Base-by-base conservation (phyloP, 2,329 filamentous ascomycete genomes). In the Alternaria dauci region DNA sequence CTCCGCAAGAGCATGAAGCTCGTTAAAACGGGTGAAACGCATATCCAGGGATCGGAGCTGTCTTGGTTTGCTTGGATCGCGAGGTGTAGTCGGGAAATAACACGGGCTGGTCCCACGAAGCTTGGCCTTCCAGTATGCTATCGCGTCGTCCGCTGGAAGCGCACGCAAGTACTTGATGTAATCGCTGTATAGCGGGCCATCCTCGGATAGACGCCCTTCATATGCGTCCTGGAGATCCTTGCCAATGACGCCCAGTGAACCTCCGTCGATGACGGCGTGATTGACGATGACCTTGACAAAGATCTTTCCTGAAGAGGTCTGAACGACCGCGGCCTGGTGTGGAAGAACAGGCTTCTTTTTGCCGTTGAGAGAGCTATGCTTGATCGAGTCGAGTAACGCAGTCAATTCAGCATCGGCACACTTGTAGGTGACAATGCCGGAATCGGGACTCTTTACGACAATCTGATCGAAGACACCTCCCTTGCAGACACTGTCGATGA, bases 381-480 rank as follows among this genome's bases (percentile, higher is more conserved):
- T 69, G 56, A 74, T 71, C 1, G 70, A 68, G 18, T 68, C 52
- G n/a, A 76, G 62, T 48, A 69, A 70, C 1, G 50, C 38, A 2
- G 47, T 46, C 23, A 74, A 55, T 26, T 76, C 72, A 6, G 55
- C 38, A 23, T 77, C 72, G 6, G 62, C 43, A 56, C 74, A 76
- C 5, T 63, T 63, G 23, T 67, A 66, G 2, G 30, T 62, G 16
- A 73, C 55, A 8, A 71, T 55, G 3, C 75, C 73, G 36, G 67
- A 64, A 34, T 74, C 68, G 1, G 68, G 65, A 12, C 63, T 53
- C 52, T 67, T 74, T 36, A 78, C 18, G 4, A 77, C 75, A 26
- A 78, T 65, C 57, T 78, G 76, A 47, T 77, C 75, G 43, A 78
- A 77, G 3, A 76, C 72, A 14, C 73, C 76, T 25, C 74, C 76